Percentiles rank a stretch among this genome's conserved stretches.
phyloP scores from a whole-genome alignment of 306 rosid species.

The Biancaea sappan region DNA sequence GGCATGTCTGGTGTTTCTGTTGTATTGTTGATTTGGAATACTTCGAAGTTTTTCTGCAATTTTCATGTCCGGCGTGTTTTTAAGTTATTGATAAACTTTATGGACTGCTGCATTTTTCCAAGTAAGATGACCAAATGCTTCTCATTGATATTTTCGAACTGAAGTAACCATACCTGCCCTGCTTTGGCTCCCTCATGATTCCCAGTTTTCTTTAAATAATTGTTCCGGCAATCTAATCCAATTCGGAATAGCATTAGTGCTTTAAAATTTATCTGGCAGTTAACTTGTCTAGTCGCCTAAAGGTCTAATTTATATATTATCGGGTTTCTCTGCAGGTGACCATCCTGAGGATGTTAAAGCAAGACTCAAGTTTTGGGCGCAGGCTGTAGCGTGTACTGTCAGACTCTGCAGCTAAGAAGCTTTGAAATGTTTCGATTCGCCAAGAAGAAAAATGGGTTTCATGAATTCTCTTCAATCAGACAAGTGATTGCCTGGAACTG shows the following conservation, averaged over 20 bases:
- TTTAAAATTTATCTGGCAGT: neutral
- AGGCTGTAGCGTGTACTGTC: constrained; percentile 89
- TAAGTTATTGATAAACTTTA: neutral
- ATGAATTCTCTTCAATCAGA: constrained; percentile 4
- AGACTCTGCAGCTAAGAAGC: constrained; percentile 63
- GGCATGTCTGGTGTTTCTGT: no score
- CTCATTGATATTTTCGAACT: neutral
- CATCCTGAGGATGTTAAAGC: constrained; percentile 94
- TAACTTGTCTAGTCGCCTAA: neutral
- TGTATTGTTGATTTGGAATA: neutral
- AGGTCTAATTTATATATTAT: neutral
- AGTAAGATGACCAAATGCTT: neutral
- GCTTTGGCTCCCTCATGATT: no score
- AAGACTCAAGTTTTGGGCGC: constrained; percentile 92
- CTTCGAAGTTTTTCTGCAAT: neutral
- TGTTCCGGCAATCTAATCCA: no score
- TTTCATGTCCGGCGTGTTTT: neutral
- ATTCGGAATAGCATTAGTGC: no score
- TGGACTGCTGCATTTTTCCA: neutral
- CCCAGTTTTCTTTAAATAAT: no score
- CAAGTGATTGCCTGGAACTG: neutral
- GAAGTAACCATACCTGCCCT: neutral
- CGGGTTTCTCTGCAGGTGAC: constrained; percentile 58
- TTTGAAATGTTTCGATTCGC: neutral
- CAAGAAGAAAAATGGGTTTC: neutral